Conservation (phyloP, 1,284 basidiomycete species). For the Phylloboletellus chloephorus region DNA sequence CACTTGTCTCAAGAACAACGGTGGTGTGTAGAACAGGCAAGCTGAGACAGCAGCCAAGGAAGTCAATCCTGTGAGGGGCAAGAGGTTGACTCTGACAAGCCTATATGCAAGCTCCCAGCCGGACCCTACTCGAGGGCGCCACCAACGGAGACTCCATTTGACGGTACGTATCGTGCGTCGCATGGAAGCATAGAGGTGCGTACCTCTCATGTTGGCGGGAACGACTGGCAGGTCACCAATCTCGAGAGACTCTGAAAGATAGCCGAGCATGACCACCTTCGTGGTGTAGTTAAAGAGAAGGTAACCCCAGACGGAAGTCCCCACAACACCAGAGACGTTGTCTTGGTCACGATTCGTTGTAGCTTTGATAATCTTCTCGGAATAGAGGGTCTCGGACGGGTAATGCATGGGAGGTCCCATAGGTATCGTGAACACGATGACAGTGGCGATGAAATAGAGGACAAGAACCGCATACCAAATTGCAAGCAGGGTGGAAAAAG, state of each 20-base stretch:
- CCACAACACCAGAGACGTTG: slow-evolving; percentile 61
- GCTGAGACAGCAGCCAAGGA: slow-evolving; percentile 60
- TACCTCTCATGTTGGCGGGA: slow-evolving; percentile 64
- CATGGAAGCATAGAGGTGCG: slow-evolving; percentile 42
- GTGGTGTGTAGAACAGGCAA: slow-evolving; percentile 71
- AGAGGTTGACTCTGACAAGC: slow-evolving; percentile 50
- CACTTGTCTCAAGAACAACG: slow-evolving; percentile 68
- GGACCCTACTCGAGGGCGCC: slow-evolving; percentile 39
- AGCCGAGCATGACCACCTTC: slow-evolving; percentile 77
- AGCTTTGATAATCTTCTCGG: slow-evolving; percentile 56
- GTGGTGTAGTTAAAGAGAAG: slow-evolving; percentile 77
- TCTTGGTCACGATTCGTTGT: slow-evolving; percentile 52
- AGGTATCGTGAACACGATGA: slow-evolving; percentile 55
- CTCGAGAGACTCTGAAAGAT: slow-evolving; percentile 67
- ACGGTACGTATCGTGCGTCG: slow-evolving; percentile 34
- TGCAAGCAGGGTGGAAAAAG: slow-evolving; percentile 11
- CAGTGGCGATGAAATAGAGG: slow-evolving; percentile 25
- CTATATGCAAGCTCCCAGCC: slow-evolving; percentile 62
- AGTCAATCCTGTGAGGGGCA: slow-evolving; percentile 41
- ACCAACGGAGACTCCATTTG: slow-evolving; percentile 37
- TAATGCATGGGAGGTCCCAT: slow-evolving; percentile 72
- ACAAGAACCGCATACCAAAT: slow-evolving; percentile 26
- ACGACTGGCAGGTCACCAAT: slow-evolving; percentile 83
- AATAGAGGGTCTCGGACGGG: slow-evolving; percentile 67
- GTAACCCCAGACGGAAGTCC: slow-evolving; percentile 31